phyloP scores from a whole-genome alignment of 1,139 yeast species.

The Geotrichum restrictum region DNA sequence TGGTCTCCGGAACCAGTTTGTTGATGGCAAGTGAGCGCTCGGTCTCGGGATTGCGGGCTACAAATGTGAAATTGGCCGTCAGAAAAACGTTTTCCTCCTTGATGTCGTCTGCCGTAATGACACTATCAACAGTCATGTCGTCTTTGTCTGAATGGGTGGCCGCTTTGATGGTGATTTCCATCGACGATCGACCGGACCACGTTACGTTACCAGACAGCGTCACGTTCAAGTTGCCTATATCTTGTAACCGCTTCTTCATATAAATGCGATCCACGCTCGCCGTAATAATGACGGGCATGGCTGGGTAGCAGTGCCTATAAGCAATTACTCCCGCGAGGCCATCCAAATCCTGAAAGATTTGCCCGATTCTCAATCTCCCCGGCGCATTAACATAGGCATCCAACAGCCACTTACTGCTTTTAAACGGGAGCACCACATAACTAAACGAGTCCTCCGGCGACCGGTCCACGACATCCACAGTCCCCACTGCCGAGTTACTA shows the following conservation, averaged over 20 bases:
- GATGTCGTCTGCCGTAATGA: constrained; percentile 40
- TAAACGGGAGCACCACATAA: constrained; percentile 71
- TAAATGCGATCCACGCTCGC: constrained; percentile 91
- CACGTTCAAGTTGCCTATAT: constrained; percentile 68
- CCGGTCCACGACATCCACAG: constrained; percentile 66
- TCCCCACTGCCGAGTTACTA: constrained; percentile 50
- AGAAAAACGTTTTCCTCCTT: constrained; percentile 56
- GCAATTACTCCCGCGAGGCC: constrained; percentile 87
- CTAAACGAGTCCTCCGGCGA: constrained; percentile 75
- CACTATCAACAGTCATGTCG: constrained; percentile 38
- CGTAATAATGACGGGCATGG: constrained; percentile 88
- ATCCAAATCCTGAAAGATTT: constrained; percentile 84
- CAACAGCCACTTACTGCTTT: constrained; percentile 74
- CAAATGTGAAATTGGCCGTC: constrained; percentile 90
- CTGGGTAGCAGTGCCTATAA: constrained; percentile 80
- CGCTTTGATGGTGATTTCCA: constrained; percentile 92
- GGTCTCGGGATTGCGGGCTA: constrained; percentile 87
- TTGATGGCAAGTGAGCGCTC: constrained; percentile 84
- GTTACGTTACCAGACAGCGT: constrained; percentile 85
- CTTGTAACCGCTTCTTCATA: constrained; percentile 80
- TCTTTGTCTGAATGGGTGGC: constrained; percentile 57
- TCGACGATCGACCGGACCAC: constrained; percentile 91
- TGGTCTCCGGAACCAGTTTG: constrained; percentile 67
- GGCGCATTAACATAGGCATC: constrained; percentile 85
- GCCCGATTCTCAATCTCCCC: constrained; percentile 87